Evolutionary conservation across 2,329 filamentous ascomycete genomes (phyloP).

Genomic region (Arthrobotrys pseudoclavata): DNA sequence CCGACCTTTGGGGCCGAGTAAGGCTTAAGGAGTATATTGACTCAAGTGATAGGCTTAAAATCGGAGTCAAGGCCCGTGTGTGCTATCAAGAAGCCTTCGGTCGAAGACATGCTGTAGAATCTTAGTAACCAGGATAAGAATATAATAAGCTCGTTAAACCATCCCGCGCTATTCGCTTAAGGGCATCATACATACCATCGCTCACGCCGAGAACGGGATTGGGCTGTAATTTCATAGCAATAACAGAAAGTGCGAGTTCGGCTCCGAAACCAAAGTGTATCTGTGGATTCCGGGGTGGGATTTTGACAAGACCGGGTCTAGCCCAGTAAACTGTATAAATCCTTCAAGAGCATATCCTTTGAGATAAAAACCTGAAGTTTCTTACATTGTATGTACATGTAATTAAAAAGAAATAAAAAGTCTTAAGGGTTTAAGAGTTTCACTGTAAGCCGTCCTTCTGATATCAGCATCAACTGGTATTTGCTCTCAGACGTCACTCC

Average conservation of each 20-base stretch:
- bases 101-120: neutral
- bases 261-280: conserved; percentile 3
- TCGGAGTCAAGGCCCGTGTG: conserved; percentile 5
- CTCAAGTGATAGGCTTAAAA: neutral
- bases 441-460: too few relatives aligned
- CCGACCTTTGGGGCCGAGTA: neutral
- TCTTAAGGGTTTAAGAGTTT: too few relatives aligned
- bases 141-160: conserved; percentile 1
- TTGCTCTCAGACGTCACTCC: neutral
- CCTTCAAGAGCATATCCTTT: too few relatives aligned
- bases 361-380: too few relatives aligned
- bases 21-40: too few relatives aligned
- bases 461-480: neutral
- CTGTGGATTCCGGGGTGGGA: neutral
- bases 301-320: neutral
- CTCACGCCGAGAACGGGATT: neutral
- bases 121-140: neutral
- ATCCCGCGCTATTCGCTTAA: neutral
- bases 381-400: too few relatives aligned
- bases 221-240: neutral
- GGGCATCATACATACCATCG: neutral
- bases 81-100: conserved; percentile 1
- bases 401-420: too few relatives aligned
- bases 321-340: too few relatives aligned
- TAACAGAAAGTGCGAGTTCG: neutral